Evolutionary conservation across 805 yeast genomes (phyloP), one percentile per base, ranked within the genome.

Genomic region (Zygosaccharomyces bisporus): DNA sequence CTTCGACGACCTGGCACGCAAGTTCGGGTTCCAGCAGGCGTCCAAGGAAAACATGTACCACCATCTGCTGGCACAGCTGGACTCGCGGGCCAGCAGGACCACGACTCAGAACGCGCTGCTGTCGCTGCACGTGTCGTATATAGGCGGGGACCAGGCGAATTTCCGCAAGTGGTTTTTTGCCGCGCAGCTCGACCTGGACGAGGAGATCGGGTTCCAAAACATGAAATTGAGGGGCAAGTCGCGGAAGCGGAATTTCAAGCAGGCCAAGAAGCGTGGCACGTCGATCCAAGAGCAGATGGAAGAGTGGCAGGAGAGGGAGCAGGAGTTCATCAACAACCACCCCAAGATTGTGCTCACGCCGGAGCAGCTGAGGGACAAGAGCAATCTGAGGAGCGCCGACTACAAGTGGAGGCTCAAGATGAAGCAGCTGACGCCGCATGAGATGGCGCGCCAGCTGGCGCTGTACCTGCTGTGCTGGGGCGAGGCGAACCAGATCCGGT

Each of bases 161-260:
- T 91, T 82, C 66, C 77, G 83, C 58, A 88, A 86, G 64, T 91
- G 98, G 98, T 88, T 81, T 63, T 86, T 90, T 66, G 87, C 95
- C 35, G 87, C 95, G 6, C 87, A 82, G 64, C 68, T 84, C 29
- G 89, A 83, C 52, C 65, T 83, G 38, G 96, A 89, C 65, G 84
- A 79, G 43, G 83, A 77, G 43, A 67, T 79, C 34, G 84, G 84
- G 3, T 73, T 75, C 58, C 68, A 74, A 47, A 71, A 73, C 57
- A 75, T 76, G 79, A 75, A 76, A 64, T 65, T 77, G 46, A 63
- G 59, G 19, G 81, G 79, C 6, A 70, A 71, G 43, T 67, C 74
- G 14, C 60, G 67, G 43, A 62, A 66, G 50, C 62, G 74, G 46
- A 71, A 74, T 51, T 61, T 68, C 39, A 71, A 71, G 57, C 44